Conservation (phyloP, 2,329 filamentous ascomycete genomes). For the Penicillium sp. region DNA sequence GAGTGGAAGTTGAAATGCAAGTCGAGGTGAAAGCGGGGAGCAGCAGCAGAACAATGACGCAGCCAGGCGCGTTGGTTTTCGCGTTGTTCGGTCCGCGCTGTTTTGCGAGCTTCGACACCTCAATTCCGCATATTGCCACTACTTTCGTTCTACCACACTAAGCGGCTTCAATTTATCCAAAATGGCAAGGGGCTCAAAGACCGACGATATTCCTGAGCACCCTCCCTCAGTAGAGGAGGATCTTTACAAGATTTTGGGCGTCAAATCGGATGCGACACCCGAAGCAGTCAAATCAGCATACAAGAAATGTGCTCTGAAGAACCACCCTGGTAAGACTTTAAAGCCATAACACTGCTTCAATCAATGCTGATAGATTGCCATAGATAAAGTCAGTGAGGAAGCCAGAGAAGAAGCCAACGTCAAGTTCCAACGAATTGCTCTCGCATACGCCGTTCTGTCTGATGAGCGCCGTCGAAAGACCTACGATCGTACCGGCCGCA, state of each 20-base stretch:
- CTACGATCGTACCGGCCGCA: conserved; percentile 89
- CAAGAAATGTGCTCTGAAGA: conserved; percentile 80
- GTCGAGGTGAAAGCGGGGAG: conserved; percentile 14
- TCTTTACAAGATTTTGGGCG: conserved; percentile 75
- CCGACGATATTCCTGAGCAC: conserved; percentile 41
- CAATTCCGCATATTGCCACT: not conserved
- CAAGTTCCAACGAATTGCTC: conserved; percentile 85
- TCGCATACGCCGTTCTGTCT: conserved; percentile 90
- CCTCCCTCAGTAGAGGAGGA: conserved; percentile 27
- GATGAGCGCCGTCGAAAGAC: conserved; percentile 75
- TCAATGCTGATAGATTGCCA: not conserved
- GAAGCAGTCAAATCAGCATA: conserved; percentile 88
- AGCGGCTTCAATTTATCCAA: not conserved
- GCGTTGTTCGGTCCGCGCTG: conserved; percentile 16
- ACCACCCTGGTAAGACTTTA: conserved; percentile 69
- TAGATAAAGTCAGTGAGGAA: conserved; percentile 72
- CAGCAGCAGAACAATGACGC: conserved; percentile 27
- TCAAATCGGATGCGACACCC: conserved; percentile 68
- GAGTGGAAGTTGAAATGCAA: not conserved
- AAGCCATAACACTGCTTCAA: not conserved
- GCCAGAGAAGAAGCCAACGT: conserved; percentile 71
- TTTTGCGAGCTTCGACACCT: not conserved
- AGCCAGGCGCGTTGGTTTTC: conserved; percentile 26
- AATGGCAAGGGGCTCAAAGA: conserved; percentile 19
- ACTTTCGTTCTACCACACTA: not conserved